phyloP scores from a whole-genome alignment of 225 moss, liverwort and hornwort genomes.

The Anthoceros angustus region DNA sequence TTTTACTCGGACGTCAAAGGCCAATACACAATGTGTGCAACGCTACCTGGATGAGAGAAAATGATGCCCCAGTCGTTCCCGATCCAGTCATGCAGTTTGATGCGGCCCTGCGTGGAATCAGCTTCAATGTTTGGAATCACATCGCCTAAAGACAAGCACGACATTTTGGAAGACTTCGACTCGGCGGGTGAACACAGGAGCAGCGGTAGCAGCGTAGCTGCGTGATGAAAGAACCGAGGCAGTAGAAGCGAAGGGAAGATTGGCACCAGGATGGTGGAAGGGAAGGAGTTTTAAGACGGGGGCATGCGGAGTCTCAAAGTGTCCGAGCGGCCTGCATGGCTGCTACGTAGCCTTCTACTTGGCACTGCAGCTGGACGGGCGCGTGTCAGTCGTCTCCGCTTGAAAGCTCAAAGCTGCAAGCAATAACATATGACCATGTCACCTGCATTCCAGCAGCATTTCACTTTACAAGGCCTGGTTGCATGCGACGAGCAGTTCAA shows the following conservation, averaged over 20 bases:
- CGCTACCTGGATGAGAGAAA: constrained; percentile 45
- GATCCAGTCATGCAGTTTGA: constrained; percentile 44
- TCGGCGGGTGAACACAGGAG: neutral
- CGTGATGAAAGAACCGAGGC: neutral
- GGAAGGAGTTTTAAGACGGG: neutral
- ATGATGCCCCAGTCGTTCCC: constrained; percentile 39
- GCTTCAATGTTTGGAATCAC: constrained; percentile 34
- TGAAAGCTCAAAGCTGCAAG: too few relatives aligned
- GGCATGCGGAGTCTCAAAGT: neutral
- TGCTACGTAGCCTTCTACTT: constrained; percentile 1
- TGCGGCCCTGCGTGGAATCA: constrained; percentile 38
- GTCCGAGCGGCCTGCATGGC: constrained; percentile 5
- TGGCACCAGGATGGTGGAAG: neutral
- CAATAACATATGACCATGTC: too few relatives aligned
- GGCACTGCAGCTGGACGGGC: neutral
- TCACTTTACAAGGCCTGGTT: too few relatives aligned
- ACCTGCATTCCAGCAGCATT: too few relatives aligned
- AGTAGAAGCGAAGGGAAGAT: neutral
- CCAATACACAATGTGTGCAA: neutral
- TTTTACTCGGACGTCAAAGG: neutral
- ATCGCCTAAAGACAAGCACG: constrained; percentile 36
- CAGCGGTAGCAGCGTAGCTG: neutral
- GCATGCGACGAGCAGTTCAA: too few relatives aligned
- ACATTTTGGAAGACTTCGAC: constrained; percentile 14
- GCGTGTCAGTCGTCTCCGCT: too few relatives aligned